Percentiles rank a stretch among this genome's conserved stretches.
Conservation (phyloP, 75 land plant genomes). For the Sequoiadendron giganteum region DNA sequence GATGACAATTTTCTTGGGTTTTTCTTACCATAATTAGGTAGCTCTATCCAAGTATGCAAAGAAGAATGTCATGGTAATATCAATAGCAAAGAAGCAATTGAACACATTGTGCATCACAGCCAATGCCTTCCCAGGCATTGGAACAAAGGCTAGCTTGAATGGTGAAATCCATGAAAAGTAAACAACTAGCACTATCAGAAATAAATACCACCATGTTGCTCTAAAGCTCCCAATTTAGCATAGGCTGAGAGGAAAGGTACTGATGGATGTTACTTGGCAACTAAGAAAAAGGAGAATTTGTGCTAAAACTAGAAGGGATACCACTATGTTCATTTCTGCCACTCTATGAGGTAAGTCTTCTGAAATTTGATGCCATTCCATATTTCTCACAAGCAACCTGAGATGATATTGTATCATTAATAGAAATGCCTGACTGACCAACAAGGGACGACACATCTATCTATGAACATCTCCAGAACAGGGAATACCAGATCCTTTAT, state of each 20-base stretch:
- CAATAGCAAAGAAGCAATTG: slow-evolving; percentile 66
- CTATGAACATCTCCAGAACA: not conserved
- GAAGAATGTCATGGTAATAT: slow-evolving; percentile 67
- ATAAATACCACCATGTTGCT: slow-evolving; percentile 50
- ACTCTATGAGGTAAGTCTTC: not conserved
- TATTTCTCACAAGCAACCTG: not conserved
- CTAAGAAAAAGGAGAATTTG: not conserved
- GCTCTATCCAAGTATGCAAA: slow-evolving; percentile 56
- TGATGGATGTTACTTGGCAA: not conserved
- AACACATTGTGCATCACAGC: slow-evolving; percentile 47
- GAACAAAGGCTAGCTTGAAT: slow-evolving; percentile 58
- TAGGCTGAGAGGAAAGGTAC: not conserved
- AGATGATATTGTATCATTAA: not conserved
- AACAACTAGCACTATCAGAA: slow-evolving; percentile 53
- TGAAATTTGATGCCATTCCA: not conserved
- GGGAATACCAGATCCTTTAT: not conserved
- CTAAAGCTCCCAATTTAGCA: no score
- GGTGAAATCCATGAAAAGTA: slow-evolving; percentile 79
- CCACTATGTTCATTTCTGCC: not conserved
- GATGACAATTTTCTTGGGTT: slow-evolving; percentile 43
- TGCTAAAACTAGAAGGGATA: not conserved
- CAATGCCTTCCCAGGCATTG: slow-evolving; percentile 19
- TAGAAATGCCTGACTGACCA: not conserved
- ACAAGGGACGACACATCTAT: not conserved
- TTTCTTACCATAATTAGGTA: slow-evolving; percentile 50